Evolutionary conservation across 192 early-diverging fungal species (phyloP).

Genomic region (Entomortierella lignicola): DNA sequence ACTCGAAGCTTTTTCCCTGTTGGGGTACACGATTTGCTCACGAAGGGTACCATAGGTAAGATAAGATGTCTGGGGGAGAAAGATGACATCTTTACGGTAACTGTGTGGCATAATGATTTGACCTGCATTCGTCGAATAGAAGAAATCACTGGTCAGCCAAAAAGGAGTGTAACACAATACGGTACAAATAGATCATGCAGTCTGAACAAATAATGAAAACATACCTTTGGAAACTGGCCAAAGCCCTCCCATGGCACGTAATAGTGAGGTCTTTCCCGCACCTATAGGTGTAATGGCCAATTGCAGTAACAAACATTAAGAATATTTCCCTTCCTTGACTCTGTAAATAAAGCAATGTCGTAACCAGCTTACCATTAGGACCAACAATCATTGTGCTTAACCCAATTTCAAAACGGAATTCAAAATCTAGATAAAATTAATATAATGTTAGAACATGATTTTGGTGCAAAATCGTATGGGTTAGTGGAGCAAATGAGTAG

Average conservation of each 20-base stretch:
- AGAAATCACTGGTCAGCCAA: too few species aligned
- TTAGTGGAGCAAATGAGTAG: neutral
- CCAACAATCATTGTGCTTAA: slow-evolving; percentile 75
- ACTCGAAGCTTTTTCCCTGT: slow-evolving; percentile 19
- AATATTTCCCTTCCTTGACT: neutral
- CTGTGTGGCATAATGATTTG: slow-evolving; percentile 67
- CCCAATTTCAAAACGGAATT: slow-evolving; percentile 61
- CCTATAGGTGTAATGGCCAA: too few species aligned
- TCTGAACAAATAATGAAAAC: slow-evolving; percentile 22
- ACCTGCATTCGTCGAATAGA: slow-evolving; percentile 63
- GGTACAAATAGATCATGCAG: slow-evolving; percentile 45
- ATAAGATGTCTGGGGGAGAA: slow-evolving; percentile 33
- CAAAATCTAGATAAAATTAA: slow-evolving; percentile 43
- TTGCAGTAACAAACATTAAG: neutral
- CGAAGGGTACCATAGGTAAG: slow-evolving; percentile 26
- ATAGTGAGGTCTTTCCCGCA: slow-evolving; percentile 84
- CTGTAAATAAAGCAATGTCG: neutral
- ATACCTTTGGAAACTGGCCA: slow-evolving; percentile 73
- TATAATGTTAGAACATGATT: too few species aligned
- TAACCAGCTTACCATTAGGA: slow-evolving; percentile 72
- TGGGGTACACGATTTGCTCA: slow-evolving; percentile 29
- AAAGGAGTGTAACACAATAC: too few species aligned
- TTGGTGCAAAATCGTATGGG: too few species aligned
- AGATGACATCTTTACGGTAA: slow-evolving; percentile 39
- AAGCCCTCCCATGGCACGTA: slow-evolving; percentile 81